Percentiles rank a stretch among this genome's conserved stretches.
Evolutionary conservation across 371 early-diverging fungal genomes (phyloP).

Genomic region (Rhizopus arrhizus): DNA sequence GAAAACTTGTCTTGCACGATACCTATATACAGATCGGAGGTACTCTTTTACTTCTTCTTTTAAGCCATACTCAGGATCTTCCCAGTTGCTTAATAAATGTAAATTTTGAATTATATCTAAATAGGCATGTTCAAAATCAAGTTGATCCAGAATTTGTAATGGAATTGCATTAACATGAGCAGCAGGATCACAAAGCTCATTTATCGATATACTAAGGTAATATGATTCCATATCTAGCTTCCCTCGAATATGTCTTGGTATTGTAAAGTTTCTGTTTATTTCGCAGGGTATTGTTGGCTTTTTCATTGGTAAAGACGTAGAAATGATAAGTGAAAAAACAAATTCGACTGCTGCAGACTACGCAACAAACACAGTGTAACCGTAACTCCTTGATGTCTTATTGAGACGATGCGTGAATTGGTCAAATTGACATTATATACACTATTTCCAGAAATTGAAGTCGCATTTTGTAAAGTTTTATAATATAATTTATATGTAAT

Average conservation of each 20-base stretch:
- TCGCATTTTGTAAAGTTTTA: too few relatives aligned
- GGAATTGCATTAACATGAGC: not conserved
- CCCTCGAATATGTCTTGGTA: not conserved
- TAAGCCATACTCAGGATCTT: not conserved
- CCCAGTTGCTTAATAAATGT: not conserved
- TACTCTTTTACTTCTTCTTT: not conserved
- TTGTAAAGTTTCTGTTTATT: not conserved
- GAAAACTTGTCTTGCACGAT: not conserved
- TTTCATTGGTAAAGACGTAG: not conserved
- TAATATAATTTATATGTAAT: too few relatives aligned
- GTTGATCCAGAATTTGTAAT: not conserved
- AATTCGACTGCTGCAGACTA: too few relatives aligned
- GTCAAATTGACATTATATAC: too few relatives aligned
- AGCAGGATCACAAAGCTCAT: not conserved
- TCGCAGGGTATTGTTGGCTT: not conserved
- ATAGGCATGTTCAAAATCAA: not conserved
- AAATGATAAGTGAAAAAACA: too few relatives aligned
- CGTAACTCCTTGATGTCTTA: too few relatives aligned
- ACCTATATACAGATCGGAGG: not conserved
- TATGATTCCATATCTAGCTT: not conserved
- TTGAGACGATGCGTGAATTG: too few relatives aligned
- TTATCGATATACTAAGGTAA: not conserved
- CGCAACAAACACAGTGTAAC: too few relatives aligned
- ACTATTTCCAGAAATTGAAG: too few relatives aligned
- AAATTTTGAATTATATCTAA: not conserved